Base-by-base conservation (phyloP, 2,329 filamentous ascomycete species). In the Clathrospora elynae region DNA sequence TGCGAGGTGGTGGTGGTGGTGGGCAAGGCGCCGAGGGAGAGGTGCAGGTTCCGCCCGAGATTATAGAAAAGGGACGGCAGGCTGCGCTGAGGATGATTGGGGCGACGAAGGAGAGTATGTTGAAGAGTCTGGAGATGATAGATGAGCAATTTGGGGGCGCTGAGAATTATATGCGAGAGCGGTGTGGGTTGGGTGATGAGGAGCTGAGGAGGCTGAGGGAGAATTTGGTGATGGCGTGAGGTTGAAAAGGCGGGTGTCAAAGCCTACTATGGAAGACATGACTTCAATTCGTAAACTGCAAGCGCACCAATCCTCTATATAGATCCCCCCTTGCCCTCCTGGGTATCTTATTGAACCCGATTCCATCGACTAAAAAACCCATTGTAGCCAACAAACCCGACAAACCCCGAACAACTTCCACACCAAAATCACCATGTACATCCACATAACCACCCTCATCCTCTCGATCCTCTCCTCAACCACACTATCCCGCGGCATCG, bases 101-200 rank as follows among this genome's bases (percentile, higher is more conserved):
- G 6, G 69, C 68, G 14, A 67, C 64, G 63, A 68, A 69, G 48
- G 78, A 75, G 59, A 80, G 76, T 57, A 82, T 83, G 75, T 35
- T 73, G 11, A 71, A 66, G 4, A 74, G 73, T 26, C 53, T 83
- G 39, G 67, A 75, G 35, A 78, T 82, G 73, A 71, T 90, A 32
- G 73, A 79, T 33, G 68, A 74, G 18, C 75, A 78, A 47, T 86
- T 82, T 69, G 85, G 84, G 2, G 80, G 84, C 2, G 76, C 80
- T 2, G 84, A 88, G 62, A 69, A 70, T 10, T 90, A 88, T 68
- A 72, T 88, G 51, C 71, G 73, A 40, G 71, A 79, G 10, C 68
- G 79, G 20, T 84, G 84, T 59, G 77, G 82, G 9, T 62, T 90
- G 23, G 76, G 73, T 1, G 73, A 76, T 22, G 75, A 74, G 5